phyloP scores from a whole-genome alignment of 2,329 filamentous ascomycete genomes.

The Microdochium paspali region DNA sequence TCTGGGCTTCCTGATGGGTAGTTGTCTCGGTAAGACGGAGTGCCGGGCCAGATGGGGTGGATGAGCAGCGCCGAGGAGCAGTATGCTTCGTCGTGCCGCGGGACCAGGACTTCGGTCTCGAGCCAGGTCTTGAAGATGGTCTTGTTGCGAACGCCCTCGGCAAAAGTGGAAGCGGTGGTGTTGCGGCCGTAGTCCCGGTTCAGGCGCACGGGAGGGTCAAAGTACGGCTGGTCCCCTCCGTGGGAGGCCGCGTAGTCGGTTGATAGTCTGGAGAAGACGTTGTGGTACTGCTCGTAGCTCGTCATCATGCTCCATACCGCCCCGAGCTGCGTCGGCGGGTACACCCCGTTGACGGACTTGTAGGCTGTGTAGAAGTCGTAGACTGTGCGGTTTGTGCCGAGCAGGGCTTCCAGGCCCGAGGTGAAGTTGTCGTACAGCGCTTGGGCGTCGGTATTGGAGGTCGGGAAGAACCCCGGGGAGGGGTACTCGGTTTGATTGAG shows the following conservation, averaged over 20 bases:
- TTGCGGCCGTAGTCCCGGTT: not conserved
- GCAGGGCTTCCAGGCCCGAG: conserved; percentile 1
- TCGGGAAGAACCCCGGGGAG: conserved; percentile 57
- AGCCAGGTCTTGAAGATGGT: conserved; percentile 3
- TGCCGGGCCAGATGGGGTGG: not conserved
- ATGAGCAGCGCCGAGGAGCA: conserved; percentile 2
- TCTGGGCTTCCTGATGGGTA: conserved; percentile 1
- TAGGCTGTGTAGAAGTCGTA: not conserved
- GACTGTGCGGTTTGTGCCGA: not conserved
- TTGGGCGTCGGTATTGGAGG: conserved; percentile 8
- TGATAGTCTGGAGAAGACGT: not conserved
- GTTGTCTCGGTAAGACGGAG: not conserved
- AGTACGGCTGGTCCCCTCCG: conserved; percentile 1
- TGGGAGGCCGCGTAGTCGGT: not conserved
- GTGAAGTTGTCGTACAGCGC: conserved; percentile 1
- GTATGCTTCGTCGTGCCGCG: not conserved
- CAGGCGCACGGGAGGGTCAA: conserved; percentile 1
- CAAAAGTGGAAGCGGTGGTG: conserved; percentile 1
- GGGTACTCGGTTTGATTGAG: conserved; percentile 41
- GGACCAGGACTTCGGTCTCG: conserved; percentile 1
- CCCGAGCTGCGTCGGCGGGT: not conserved
- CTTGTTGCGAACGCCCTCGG: conserved; percentile 1
- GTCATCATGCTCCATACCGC: conserved; percentile 2
- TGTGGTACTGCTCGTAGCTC: conserved; percentile 1
- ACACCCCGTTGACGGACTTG: conserved; percentile 1